Percentiles rank a stretch among this genome's conserved stretches.
Evolutionary conservation across 306 rosid species (phyloP).

Genomic region (Corylus avellana): DNA sequence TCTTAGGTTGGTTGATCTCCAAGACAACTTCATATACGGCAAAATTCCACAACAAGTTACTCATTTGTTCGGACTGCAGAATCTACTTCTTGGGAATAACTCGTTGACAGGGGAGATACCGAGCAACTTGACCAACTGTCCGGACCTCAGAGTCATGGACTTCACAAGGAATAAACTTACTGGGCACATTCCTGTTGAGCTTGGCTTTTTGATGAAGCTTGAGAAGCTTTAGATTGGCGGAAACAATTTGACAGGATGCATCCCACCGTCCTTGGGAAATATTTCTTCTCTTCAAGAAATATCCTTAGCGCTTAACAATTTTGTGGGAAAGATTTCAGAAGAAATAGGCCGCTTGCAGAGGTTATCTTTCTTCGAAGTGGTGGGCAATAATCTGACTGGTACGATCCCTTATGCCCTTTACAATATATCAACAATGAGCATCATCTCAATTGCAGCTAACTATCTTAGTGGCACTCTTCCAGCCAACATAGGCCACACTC

Average conservation of each 20-base stretch:
- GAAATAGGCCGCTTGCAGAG: not conserved
- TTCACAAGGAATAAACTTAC: not conserved
- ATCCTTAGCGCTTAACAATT: slow-evolving; percentile 11
- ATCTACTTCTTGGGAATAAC: slow-evolving; percentile 15
- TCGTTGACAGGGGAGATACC: slow-evolving; percentile 40
- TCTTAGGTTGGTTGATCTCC: slow-evolving; percentile 14
- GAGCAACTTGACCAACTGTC: slow-evolving; percentile 22
- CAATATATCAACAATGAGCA: not conserved
- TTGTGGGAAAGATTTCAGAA: not conserved
- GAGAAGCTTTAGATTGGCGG: not conserved
- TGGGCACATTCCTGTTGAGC: slow-evolving; percentile 18
- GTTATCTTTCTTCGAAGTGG: not conserved
- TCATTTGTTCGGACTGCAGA: slow-evolving; percentile 13
- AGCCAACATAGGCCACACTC: too few relatives aligned
- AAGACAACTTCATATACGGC: slow-evolving; percentile 23
- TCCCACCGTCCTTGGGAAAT: too few relatives aligned
- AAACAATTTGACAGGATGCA: slow-evolving; percentile 16
- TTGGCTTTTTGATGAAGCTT: slow-evolving; percentile 28
- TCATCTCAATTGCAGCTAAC: not conserved
- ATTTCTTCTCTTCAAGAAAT: slow-evolving; percentile 3
- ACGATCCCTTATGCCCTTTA: not conserved
- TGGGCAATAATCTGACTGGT: not conserved
- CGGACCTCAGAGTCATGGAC: not conserved
- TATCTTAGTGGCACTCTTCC: not conserved
- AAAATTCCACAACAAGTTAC: slow-evolving; percentile 34